A percentile compares a stretch with the other conserved stretches of the same genome.
phyloP scores from a whole-genome alignment of 139 green algal genomes.

The Trebouxia sp. region DNA sequence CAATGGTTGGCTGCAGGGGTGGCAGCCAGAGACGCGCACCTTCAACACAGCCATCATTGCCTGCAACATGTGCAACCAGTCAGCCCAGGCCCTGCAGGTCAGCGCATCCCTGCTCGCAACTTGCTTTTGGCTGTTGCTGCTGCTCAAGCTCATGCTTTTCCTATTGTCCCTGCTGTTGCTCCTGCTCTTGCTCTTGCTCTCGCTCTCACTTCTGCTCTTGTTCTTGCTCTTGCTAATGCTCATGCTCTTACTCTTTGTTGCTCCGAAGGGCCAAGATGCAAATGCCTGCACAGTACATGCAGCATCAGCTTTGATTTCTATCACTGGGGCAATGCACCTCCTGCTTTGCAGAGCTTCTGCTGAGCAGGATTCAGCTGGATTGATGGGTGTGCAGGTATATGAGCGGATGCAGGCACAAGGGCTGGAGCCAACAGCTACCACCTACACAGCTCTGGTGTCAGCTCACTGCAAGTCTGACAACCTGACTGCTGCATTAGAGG shows the following conservation, averaged over 20 bases:
- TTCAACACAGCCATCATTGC: constrained; percentile 82
- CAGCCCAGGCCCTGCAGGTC: constrained; percentile 46
- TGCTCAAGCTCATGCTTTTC: too few relatives aligned
- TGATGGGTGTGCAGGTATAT: constrained; percentile 74
- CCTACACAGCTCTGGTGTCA: constrained; percentile 84
- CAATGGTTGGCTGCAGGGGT: constrained; percentile 48
- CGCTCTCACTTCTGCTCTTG: too few relatives aligned
- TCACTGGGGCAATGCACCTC: too few relatives aligned
- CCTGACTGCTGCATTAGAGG: constrained; percentile 39
- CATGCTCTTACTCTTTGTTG: too few relatives aligned
- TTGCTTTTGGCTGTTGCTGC: not conserved
- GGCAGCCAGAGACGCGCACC: constrained; percentile 78
- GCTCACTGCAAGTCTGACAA: constrained; percentile 75
- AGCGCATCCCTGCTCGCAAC: not conserved
- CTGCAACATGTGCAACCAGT: constrained; percentile 56
- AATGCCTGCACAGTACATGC: too few relatives aligned
- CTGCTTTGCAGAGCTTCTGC: too few relatives aligned
- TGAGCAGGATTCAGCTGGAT: too few relatives aligned
- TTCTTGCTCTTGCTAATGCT: too few relatives aligned
- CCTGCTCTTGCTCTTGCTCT: too few relatives aligned
- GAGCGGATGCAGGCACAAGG: constrained; percentile 74
- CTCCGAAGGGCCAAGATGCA: too few relatives aligned
- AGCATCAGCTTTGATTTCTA: too few relatives aligned
- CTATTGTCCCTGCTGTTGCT: too few relatives aligned
- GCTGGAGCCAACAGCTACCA: constrained; percentile 76